These are phyloP conservation scores for Paraphaeosphaeria minitans DNA, from an alignment of 2,329 filamentous ascomycete genomes.

Conservation along the genomic window DNA sequence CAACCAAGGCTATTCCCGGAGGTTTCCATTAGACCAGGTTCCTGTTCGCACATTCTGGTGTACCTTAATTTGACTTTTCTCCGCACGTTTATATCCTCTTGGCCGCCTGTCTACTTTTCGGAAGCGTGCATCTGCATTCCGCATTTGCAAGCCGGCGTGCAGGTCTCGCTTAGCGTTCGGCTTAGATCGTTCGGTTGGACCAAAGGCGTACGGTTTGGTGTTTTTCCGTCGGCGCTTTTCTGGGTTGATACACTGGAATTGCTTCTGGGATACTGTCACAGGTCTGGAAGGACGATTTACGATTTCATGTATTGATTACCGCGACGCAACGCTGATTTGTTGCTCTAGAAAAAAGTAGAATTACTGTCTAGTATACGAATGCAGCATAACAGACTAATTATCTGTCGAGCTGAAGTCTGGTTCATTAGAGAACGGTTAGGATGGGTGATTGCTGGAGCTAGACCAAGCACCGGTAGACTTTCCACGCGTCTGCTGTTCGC, in stretches of 20 bases:
- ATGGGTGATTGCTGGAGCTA: background rate
- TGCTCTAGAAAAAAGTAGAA: background rate
- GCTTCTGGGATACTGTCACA: background rate
- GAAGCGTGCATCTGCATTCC: background rate
- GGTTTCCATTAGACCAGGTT: conserved; percentile 23
- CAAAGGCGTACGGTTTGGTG: background rate
- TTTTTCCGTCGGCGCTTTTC: background rate
- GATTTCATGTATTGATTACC: background rate
- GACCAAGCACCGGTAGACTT: background rate
- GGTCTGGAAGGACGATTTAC: background rate
- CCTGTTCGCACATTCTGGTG: background rate
- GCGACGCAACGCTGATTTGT: background rate
- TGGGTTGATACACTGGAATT: background rate
- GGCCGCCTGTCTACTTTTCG: background rate
- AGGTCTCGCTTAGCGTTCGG: background rate
- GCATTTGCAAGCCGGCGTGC: background rate
- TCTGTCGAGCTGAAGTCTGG: background rate
- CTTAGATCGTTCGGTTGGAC: background rate
- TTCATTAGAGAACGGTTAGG: background rate
- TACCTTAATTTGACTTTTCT: background rate
- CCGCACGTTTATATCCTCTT: background rate
- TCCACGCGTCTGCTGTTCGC: background rate
- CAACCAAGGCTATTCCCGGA: conserved; percentile 38
- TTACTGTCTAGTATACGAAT: background rate
- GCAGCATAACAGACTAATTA: background rate